Conservation (phyloP, 2,329 filamentous ascomycete genomes). For the Cladophialophora chaetospira region DNA sequence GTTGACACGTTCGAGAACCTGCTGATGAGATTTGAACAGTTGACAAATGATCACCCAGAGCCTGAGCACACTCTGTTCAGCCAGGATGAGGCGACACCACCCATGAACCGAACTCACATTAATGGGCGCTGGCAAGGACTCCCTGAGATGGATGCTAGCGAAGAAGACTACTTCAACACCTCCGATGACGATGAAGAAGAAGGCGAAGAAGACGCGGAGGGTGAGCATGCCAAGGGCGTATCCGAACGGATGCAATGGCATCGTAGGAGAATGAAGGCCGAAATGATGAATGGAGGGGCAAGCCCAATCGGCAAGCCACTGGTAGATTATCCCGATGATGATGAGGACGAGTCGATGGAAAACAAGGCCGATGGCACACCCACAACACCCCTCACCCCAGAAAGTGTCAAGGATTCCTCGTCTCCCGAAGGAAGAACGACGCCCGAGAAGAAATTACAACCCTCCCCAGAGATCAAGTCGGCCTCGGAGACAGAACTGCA, state of each 20-base stretch:
- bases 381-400: constrained; percentile 33
- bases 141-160: constrained; percentile 79
- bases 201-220: constrained; percentile 36
- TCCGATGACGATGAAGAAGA: constrained; percentile 84
- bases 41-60: constrained; percentile 63
- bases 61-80: constrained; percentile 68
- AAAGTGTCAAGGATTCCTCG: constrained; percentile 33
- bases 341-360: constrained; percentile 68
- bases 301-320: constrained; percentile 69
- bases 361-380: constrained; percentile 39
- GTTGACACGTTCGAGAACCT: constrained; percentile 81
- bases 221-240: constrained; percentile 21
- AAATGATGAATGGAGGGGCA: constrained; percentile 59
- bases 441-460: constrained; percentile 34
- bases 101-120: constrained; percentile 48
- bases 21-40: constrained; percentile 75
- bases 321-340: constrained; percentile 91
- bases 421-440: constrained; percentile 32
- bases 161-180: constrained; percentile 92
- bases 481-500: constrained; percentile 40
- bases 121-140: constrained; percentile 69
- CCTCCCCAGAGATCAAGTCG: constrained; percentile 37
- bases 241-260: constrained; percentile 30
- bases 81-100: constrained; percentile 64
- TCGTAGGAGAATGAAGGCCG: constrained; percentile 26